Evolutionary conservation across 768 basidiomycete genomes (phyloP), one percentile per base, ranked within the genome.

Genomic region (button mushroom (Agaricus bisporus)): DNA sequence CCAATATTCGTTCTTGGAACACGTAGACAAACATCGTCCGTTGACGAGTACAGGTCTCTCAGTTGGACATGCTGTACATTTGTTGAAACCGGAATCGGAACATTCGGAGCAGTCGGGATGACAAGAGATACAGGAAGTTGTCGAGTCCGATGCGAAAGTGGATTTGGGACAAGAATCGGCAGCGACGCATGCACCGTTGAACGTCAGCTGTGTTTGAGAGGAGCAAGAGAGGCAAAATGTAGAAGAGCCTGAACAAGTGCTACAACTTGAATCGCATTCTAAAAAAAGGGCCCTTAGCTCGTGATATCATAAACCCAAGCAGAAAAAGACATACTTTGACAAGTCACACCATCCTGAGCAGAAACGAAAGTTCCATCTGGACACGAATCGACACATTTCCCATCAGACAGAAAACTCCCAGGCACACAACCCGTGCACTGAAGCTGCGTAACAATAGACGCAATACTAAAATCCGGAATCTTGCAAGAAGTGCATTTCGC

Each of bases 41-140:
- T 77, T 82, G 8, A 76, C 75, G 17, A 83, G 78, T n/a, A 90
- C 86, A 0, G 89, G 90, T 0, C 84, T 78, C 15, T 73, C 69
- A 20, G 83, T 61, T 17, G 82, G 76, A 62, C 90, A 93, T 43
- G 82, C 78, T 1, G 80, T 72, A 70, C 91, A 95, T 64, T 92
- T 84, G 60, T 78, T 85, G 70, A 89, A 89, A 0, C 78, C 73
- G 43, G 75, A 68, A 7, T 88, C 88, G 11, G 81, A 79, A 66
- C 91, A 95, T 10, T 84, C 81, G 11, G 79, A 76, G 59, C 91
- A 95, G 66, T 93, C 91, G 0, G 88, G 81, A 59, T 93, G 88
- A 67, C 91, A 95, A 7, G 80, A 58, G 46, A 83, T 65, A 68
- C 91, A 94, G 14, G 80, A 68, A 7, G 81, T 77, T 8, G 80